A percentile compares a stretch with the other conserved stretches of the same genome.
Conservation (phyloP, 2,329 filamentous ascomycete species). For the Pyrenochaeta sp. region DNA sequence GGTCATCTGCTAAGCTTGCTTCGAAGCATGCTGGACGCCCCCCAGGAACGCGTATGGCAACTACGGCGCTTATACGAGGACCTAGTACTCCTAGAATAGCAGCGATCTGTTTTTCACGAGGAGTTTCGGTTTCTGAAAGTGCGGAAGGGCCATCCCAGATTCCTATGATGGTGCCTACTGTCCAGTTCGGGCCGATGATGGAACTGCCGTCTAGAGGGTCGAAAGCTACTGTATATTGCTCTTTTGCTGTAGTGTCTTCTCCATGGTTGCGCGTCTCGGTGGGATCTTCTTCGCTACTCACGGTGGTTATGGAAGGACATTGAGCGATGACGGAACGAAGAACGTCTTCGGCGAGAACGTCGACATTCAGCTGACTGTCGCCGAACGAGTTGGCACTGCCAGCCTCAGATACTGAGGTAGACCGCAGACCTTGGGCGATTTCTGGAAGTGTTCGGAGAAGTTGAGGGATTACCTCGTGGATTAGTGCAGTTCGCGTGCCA, state of each 20-base stretch:
- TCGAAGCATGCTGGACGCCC: slow-evolving; percentile 59
- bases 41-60: slow-evolving; percentile 62
- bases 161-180: slow-evolving; percentile 65
- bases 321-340: slow-evolving; percentile 64
- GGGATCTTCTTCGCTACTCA: slow-evolving; percentile 70
- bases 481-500: slow-evolving; percentile 4
- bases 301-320: slow-evolving; percentile 62
- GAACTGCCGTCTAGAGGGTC: slow-evolving; percentile 71
- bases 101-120: slow-evolving; percentile 36
- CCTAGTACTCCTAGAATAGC: slow-evolving; percentile 47
- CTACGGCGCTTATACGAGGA: slow-evolving; percentile 55
- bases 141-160: slow-evolving; percentile 56
- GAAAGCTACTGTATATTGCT: slow-evolving; percentile 67
- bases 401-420: slow-evolving; percentile 27
- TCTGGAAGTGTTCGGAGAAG: slow-evolving; percentile 24
- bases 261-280: slow-evolving; percentile 51
- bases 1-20: slow-evolving; percentile 52
- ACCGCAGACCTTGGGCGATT: slow-evolving; percentile 25
- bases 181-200: slow-evolving; percentile 57
- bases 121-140: slow-evolving; percentile 20
- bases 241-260: slow-evolving; percentile 19
- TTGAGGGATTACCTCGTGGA: slow-evolving; percentile 20
- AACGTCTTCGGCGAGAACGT: slow-evolving; percentile 65
- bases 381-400: slow-evolving; percentile 63
- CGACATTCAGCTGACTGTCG: slow-evolving; percentile 65